A percentile compares a stretch with the other conserved stretches of the same genome.
Conservation (phyloP, 768 basidiomycete genomes). For the Suillus weaverae region DNA sequence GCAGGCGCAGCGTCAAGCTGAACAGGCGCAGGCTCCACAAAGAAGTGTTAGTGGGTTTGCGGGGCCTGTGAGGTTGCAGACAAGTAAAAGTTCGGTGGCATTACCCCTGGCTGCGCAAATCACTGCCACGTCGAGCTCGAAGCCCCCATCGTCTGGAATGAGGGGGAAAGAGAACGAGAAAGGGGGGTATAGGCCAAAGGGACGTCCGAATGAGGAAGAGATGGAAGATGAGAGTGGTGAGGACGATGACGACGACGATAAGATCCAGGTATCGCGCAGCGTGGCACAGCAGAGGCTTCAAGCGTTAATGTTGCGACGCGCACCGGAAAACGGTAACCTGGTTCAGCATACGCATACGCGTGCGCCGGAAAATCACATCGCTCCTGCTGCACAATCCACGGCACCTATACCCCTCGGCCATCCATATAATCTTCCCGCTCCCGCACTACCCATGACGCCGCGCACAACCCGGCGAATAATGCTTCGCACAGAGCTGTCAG, state of each 20-base stretch:
- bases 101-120: conserved; percentile 55
- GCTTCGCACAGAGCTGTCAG: conserved; percentile 82
- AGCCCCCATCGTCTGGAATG: conserved; percentile 22
- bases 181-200: conserved; percentile 60
- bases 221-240: conserved; percentile 65
- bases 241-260: conserved; percentile 48
- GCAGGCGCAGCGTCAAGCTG: conserved; percentile 20
- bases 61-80: conserved; percentile 37
- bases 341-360: conserved; percentile 14
- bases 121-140: conserved; percentile 37
- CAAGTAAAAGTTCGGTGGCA: conserved; percentile 60
- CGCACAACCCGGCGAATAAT: conserved; percentile 83
- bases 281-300: conserved; percentile 68
- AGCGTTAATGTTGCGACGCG: conserved; percentile 51
- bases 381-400: conserved; percentile 35
- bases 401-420: conserved; percentile 60
- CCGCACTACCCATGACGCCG: conserved; percentile 72
- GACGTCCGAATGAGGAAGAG: conserved; percentile 62
- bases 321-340: conserved; percentile 30
- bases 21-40: conserved; percentile 27
- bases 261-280: conserved; percentile 60
- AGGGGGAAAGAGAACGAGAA: conserved; percentile 29
- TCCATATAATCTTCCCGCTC: conserved; percentile 74
- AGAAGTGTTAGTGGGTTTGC: conserved; percentile 30
- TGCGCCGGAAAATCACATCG: conserved; percentile 17